Conservation (phyloP, 2,329 filamentous ascomycete species). For the Pseudogymnoascus sp. region DNA sequence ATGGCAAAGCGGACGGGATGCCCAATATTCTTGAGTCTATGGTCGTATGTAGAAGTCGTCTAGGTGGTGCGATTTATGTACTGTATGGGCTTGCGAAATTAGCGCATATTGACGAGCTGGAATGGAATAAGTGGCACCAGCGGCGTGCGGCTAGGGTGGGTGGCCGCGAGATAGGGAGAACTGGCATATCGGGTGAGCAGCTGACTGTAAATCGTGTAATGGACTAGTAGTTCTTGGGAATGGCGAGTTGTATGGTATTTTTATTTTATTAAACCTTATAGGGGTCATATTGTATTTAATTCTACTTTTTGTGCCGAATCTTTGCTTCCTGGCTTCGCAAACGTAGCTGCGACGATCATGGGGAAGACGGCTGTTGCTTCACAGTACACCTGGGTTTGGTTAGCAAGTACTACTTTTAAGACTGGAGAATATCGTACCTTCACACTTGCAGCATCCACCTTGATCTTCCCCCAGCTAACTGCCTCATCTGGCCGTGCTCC, state of each 20-base stretch:
- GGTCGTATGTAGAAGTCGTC: too few relatives aligned
- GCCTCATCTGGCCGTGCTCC: conserved; percentile 93
- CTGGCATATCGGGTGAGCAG: not conserved
- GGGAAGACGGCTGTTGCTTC: conserved; percentile 59
- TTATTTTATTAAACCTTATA: not conserved
- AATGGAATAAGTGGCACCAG: not conserved
- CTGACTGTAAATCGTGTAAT: not conserved
- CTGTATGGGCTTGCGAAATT: too few relatives aligned
- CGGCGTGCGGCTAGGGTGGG: not conserved
- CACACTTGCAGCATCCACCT: conserved; percentile 74
- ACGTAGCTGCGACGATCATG: conserved; percentile 59
- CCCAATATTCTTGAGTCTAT: too few relatives aligned
- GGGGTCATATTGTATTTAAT: conserved; percentile 7
- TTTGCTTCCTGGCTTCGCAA: conserved; percentile 40
- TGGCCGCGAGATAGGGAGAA: not conserved
- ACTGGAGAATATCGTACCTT: conserved; percentile 53
- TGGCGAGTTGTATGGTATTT: not conserved
- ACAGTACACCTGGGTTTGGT: conserved; percentile 45
- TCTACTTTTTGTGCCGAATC: not conserved
- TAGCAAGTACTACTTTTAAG: not conserved
- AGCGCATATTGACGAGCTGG: too few relatives aligned
- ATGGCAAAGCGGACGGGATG: too few relatives aligned
- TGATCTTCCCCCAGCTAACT: conserved; percentile 98
- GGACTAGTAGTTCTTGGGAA: not conserved
- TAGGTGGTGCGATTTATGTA: too few relatives aligned